Percentiles rank a stretch among this genome's conserved stretches.
These are phyloP conservation scores for Sporothrix pallida DNA, from an alignment of 2,329 filamentous ascomycete species.

Conservation along the genomic window DNA sequence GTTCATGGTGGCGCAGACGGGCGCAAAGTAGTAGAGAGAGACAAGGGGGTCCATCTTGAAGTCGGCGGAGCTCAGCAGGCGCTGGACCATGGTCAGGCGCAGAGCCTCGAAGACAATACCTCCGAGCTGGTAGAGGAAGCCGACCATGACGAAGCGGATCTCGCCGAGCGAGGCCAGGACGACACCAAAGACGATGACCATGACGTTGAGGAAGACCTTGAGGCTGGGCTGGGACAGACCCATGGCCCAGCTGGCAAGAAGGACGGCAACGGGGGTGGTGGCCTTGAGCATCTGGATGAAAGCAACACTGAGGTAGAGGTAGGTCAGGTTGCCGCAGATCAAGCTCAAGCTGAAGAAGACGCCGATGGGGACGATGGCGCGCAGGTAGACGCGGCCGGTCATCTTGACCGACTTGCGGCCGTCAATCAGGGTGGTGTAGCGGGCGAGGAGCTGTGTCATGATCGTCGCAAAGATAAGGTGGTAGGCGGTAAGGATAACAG, in stretches of 20 bases:
- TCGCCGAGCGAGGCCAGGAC: constrained; percentile 94
- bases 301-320: constrained; percentile 91
- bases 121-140: constrained; percentile 78
- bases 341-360: constrained; percentile 94
- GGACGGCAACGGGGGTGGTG: constrained; percentile 90
- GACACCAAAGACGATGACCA: constrained; percentile 91
- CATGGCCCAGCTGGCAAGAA: constrained; percentile 86
- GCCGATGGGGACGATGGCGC: constrained; percentile 92
- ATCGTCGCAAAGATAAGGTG: constrained; percentile 91
- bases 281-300: constrained; percentile 99
- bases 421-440: constrained; percentile 87
- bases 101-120: constrained; percentile 83
- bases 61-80: constrained; percentile 78
- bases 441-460: constrained; percentile 92
- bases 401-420: constrained; percentile 96
- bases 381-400: constrained; percentile 90
- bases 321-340: constrained; percentile 95
- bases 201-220: constrained; percentile 89
- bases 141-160: constrained; percentile 85
- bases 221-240: constrained; percentile 83
- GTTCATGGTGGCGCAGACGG: constrained; percentile 84
- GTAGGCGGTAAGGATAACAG: constrained; percentile 91
- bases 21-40: constrained; percentile 88
- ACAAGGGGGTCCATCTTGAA: constrained; percentile 93
- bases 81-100: constrained; percentile 83